Base-by-base conservation (phyloP, 805 yeast genomes). In the Clavispora santaluciae region DNA sequence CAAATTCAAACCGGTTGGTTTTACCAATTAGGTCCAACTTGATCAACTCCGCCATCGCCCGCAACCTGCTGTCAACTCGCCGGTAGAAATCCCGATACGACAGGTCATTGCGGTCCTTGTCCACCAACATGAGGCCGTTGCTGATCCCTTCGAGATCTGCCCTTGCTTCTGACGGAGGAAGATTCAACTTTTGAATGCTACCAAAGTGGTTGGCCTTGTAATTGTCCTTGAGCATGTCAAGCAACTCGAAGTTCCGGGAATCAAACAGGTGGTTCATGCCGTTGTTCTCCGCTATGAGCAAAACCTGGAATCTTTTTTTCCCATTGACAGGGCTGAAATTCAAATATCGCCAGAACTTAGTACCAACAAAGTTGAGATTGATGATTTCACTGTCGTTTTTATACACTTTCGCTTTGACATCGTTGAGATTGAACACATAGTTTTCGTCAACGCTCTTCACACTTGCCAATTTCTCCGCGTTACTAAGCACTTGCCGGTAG, bases 301-400 rank as follows among this genome's bases (percentile, higher is more conserved):
- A 46, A 6, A 79, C 59, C 41, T 74, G 75, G 43, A 81, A 74
- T 43, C 75, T 64, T 45, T 83, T 81, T 1, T 63, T 58, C 1
- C 71, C 73, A 18, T 59, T 56, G 6, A 73, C 50, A 0, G 91
- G 86, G 33, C 73, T 71, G 37, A 84, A 68, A 43, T 77, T 75
- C 50, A 85, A 54, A 33, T 70, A 61, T 50, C 68, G 78, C 89
- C 83, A 82, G 51, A 73, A 75, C 43, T 61, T 58, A 13, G 73
- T 57, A 36, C 76, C 78, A 23, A 70, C 64, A 6, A 60, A 55
- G 39, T 68, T 64, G 50, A 71, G 70, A 55, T 72, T 78, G 31
- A 74, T 66, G 24, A 66, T 73, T 42, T 68, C 45, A 9, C 42
- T 62, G 22, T 56, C 65, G 35, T 69, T 64, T 38, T 66, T 68